Base-by-base conservation (phyloP, 2,329 filamentous ascomycete genomes). In the Emydomyces testavorans region DNA sequence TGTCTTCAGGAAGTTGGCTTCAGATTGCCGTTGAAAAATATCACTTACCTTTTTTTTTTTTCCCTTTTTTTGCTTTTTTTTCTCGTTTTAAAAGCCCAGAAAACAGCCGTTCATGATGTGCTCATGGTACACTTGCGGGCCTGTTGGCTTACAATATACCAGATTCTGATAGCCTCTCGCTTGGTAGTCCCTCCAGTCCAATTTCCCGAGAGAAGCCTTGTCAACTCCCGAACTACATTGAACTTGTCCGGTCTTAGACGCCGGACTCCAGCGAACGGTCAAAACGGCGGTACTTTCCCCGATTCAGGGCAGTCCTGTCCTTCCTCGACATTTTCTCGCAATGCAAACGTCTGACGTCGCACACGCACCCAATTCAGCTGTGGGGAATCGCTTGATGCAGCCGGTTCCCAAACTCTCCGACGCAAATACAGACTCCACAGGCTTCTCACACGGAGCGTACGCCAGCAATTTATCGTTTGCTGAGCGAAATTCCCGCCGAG, bases 361-460 rank as follows among this genome's bases (percentile, higher is more conserved):
- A 57, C 73, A 76, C 57, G 74, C 78, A 55, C 75, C 73, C 57
- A 76, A 71, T 62, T 65, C 59, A 62, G 69, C 65, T 61, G 73
- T 67, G 62, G 73, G 62, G 60, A 74, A 64, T 65, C 85, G 78
- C 70, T 83, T 83, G 59, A 72, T 71, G 34, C 80, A 81, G 57
- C 79, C 83, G 60, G 78, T 79, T 53, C 86, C 85, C 49, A 93
- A 93, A 72, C 82, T 85, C 53, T 84, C 83, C 54, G 85, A 78
- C 67, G 80, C 74, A 57, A 72, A 71, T 62, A 71, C 71, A 53
- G 75, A 85, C 62, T 83, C 89, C 58, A 92, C 86, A 40, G 88
- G 87, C 55, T 94, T 94, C 69, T 94, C 89, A 41, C 88, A 94
- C 65, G 87, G 85, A 55, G 88, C 89, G 50, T 95, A 93, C 69